Evolutionary conservation across 2,329 filamentous ascomycete species (phyloP), one percentile per base, ranked within the genome.

Genomic region (Trichoderma semiorbis): DNA sequence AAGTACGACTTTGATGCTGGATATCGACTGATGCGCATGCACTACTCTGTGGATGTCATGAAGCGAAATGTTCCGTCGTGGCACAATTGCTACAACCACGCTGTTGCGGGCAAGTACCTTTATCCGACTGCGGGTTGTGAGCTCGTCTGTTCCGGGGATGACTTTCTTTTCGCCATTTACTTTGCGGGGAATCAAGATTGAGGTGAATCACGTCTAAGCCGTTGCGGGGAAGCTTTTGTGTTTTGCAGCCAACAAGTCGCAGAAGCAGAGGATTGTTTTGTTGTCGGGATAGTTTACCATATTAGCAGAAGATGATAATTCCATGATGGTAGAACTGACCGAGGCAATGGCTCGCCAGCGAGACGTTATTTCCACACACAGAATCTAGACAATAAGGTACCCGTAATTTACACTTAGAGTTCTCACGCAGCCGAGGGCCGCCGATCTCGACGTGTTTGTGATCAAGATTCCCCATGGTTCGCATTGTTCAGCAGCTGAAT

Each of bases 101-200:
- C 65, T 3, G 34, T 60, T 21, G 34, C 55, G 7, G 65, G 65
- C 3, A 69, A 69, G 14, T n/a, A 34, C 2, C 7, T 32, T 18
- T 60, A 60, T 21, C 65, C 65, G 16, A 60, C 53, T 69, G n/a
- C 55, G 65, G 34, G 34, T 69, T 18, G 65, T 69, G 55, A 69
- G 11, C n/a, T 57, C 57, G 7, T 26, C 53, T 18, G 12, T 24
- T 14, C 65, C 55, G 8, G 65, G 21, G 2, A 60, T 21, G 36
- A 24, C 65, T 3, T 69, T 69, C 12, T 32, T 60, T 61, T 69
- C 65, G 3, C 65, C 65, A 6, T 69, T 69, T 34, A 32, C 16
- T 21, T 21, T 50, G 43, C 21, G 43, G 43, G 43, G 43, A 7
- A 21, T 50, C n/a, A 50, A 50, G 43, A 8, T 50, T 5, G 43